Evolutionary conservation across 2,329 filamentous ascomycete genomes (phyloP), one percentile per base, ranked within the genome.

Genomic region (Ophiostoma sp.): DNA sequence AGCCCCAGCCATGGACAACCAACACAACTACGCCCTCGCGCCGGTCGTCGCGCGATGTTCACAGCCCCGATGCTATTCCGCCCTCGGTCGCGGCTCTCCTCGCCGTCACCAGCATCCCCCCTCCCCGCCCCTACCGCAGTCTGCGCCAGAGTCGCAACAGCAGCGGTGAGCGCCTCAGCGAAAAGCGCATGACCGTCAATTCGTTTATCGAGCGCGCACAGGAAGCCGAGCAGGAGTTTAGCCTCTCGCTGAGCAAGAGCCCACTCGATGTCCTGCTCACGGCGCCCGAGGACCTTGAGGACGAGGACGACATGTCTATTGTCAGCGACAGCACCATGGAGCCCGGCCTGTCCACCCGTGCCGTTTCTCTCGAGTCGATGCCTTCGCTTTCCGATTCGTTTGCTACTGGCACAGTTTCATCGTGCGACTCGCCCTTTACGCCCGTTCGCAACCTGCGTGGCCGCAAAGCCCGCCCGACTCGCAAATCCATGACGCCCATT

Each of bases 81-180:
- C 83, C 87, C 0, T 87, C 86, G 0, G 83, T 89, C 36, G 86
- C 86, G 6, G 86, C 86, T 15, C 79, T 90, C 36, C 80, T 90
- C 44, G 87, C 87, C 41, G 81, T 87, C 69, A 90, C 87, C 39
- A 84, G 82, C 72, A 90, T 90, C 67, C 87, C 86, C 74, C 77
- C 83, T 67, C 78, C 82, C 73, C 82, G 79, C 31, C 68, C 67
- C 3, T 65, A 65, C 62, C 62, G 62, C 20, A 65, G 62, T 13
- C 62, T 39, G 62, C 33, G 35, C 62, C 67, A 35, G 20, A 27
- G 15, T 35, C 41, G 65, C n/a, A 67, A 17, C 27, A n/a, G 1
- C 13, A 67, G 52, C 65, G 23, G 44, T 27, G 66, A 68, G 4
- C 72, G 64, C 11, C 39, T 68, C 31, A 15, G 13, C 72, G 74